Evolutionary conservation across 352 stramenopile genomes (phyloP).

Genomic region (Heterotrichella gracilis): DNA sequence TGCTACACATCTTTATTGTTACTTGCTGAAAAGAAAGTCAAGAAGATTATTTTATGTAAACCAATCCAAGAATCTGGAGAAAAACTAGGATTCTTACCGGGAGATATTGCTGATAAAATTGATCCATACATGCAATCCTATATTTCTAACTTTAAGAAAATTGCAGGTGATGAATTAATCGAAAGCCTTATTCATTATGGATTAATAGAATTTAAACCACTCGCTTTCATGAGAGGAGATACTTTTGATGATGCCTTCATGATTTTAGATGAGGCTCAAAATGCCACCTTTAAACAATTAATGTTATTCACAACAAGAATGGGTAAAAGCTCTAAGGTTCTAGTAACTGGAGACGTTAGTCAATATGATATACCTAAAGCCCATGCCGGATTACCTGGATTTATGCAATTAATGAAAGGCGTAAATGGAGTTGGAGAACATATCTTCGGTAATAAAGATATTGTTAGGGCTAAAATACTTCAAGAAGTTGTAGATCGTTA

Average conservation of each 20-base stretch:
- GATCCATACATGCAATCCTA: neutral
- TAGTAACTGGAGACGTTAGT: neutral
- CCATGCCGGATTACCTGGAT: neutral
- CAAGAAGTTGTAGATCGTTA: neutral
- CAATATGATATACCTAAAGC: neutral
- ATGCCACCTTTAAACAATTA: neutral
- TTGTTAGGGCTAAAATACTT: neutral
- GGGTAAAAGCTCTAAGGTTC: neutral
- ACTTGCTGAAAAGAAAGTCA: neutral
- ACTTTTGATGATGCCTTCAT: neutral
- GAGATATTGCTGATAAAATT: neutral
- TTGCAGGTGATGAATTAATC: conserved; percentile 12
- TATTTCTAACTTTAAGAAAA: neutral
- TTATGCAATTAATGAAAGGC: neutral
- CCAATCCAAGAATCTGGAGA: neutral
- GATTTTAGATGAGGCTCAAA: conserved; percentile 7
- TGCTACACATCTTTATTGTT: neutral
- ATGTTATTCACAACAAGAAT: neutral
- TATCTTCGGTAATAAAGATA: conserved; percentile 11
- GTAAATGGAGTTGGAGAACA: neutral
- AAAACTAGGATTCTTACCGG: neutral
- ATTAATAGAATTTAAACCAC: neutral
- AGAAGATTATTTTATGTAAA: neutral
- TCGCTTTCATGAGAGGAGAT: conserved; percentile 4
- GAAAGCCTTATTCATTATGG: conserved; percentile 8